Evolutionary conservation across 805 yeast genomes (phyloP).

Genomic region (Priceomyces castillae): DNA sequence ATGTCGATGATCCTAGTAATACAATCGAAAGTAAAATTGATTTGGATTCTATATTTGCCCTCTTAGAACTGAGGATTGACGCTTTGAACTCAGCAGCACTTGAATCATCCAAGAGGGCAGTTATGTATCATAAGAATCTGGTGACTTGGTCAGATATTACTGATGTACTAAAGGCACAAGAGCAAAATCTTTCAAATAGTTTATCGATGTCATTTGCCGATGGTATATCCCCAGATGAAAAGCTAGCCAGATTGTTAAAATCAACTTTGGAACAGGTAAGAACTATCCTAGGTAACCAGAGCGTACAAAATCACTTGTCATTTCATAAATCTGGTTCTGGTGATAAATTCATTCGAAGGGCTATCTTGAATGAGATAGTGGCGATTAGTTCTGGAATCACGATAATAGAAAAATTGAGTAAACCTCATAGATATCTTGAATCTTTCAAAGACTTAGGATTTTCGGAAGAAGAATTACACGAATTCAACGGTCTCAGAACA

Average conservation of each 20-base stretch:
- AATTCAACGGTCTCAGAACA: not conserved
- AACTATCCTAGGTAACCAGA: not conserved
- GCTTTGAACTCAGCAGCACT: conserved; percentile 26
- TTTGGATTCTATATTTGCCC: conserved; percentile 29
- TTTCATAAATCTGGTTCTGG: not conserved
- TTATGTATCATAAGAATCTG: conserved; percentile 26
- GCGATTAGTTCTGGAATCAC: conserved; percentile 17
- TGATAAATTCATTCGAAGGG: conserved; percentile 4
- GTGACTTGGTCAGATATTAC: conserved; percentile 28
- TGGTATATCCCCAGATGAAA: conserved; percentile 6
- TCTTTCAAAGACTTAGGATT: conserved; percentile 6
- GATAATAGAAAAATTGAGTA: conserved; percentile 9
- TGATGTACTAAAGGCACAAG: conserved; percentile 22
- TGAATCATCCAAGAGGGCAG: conserved; percentile 24
- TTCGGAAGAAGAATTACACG: not conserved
- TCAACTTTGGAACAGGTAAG: conserved; percentile 2
- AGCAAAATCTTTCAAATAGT: conserved; percentile 18
- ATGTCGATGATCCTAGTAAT: conserved; percentile 33
- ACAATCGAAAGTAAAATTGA: conserved; percentile 33
- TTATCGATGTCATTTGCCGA: conserved; percentile 11
- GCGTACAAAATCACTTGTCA: not conserved
- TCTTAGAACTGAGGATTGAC: conserved; percentile 27
- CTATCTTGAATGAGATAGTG: conserved; percentile 20
- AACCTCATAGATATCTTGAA: not conserved
- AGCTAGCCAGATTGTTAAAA: conserved; percentile 6